Base-by-base conservation (phyloP, 2,329 filamentous ascomycete species). In the Alternaria consortialis region DNA sequence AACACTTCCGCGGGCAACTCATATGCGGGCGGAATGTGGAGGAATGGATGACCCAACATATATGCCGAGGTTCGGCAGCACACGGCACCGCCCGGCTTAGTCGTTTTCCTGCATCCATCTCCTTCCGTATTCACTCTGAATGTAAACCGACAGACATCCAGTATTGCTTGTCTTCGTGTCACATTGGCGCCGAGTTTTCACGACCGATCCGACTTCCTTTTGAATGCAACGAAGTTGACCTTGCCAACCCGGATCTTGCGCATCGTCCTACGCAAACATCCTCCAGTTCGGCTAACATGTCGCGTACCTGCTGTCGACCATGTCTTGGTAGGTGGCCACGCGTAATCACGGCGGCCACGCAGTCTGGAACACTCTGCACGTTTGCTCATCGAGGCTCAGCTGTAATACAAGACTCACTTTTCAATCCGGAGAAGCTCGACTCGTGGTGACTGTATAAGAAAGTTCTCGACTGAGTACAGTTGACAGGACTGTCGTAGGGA, bases 61-160 rank as follows among this genome's bases (percentile, higher is more conserved):
- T 64, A 55, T 63, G 67, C 75, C 75, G 73, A 75, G 75, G 75
- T 74, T 55, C 48, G 34, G 54, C 72, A 73, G 72, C 36, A 47
- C 57, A 46, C 57, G 57, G 57, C 58, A 67, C 63, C 56, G 48
- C 47, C 59, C 74, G 74, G 73, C 70, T 75, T 66, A 71, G 58
- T 34, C 34, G 36, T 31, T 25, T 37, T 32, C 39, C 20, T 48
- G 42, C 4, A 25, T 31, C 27, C 47, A 48, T 40, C 20, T 48
- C 46, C 46, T 25, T 48, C 44, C 29, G 17, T 17, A 23, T 48
- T 34, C 44, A 40, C 17, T 40, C 29, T 0, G 13, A 15, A 9
- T 27, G 43, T 17, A 27, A 44, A 44, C 25, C 12, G 42, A 44
- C 25, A 46, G 46, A 36, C 20, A 4, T 34, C 44, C 12, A 36